phyloP scores from a whole-genome alignment of 495 filamentous ascomycete genomes.

The Lichina pygmaea region DNA sequence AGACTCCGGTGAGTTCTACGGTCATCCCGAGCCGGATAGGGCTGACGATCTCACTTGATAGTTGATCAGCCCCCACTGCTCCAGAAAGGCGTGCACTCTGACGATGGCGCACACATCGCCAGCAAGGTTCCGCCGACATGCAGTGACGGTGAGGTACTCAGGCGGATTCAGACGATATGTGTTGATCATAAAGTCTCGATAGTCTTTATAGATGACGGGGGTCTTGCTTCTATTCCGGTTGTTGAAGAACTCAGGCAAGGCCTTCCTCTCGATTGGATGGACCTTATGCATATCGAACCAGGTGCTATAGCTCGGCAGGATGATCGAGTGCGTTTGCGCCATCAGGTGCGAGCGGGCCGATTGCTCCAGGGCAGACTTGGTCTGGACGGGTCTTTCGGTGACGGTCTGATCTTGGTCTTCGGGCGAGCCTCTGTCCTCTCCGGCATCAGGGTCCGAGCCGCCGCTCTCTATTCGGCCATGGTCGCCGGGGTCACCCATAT shows the following conservation, averaged over 20 bases:
- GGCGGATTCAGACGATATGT: constrained; percentile 86
- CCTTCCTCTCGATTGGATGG: constrained; percentile 69
- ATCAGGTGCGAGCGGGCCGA: constrained; percentile 75
- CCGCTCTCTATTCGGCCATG: constrained; percentile 19
- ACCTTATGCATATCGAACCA: constrained; percentile 98
- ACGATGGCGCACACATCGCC: constrained; percentile 98
- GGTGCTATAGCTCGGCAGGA: constrained; percentile 81
- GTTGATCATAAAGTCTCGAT: constrained; percentile 98
- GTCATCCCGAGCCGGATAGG: neutral
- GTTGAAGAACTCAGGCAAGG: constrained; percentile 93
- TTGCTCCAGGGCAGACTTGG: constrained; percentile 57
- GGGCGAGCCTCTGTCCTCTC: neutral
- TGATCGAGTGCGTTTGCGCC: constrained; percentile 76
- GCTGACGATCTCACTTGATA: constrained; percentile 48
- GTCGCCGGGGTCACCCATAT: constrained; percentile 42
- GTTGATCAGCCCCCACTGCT: constrained; percentile 97
- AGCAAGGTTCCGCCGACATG: constrained; percentile 84
- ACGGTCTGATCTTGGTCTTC: constrained; percentile 6
- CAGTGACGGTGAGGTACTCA: constrained; percentile 91
- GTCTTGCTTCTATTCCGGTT: constrained; percentile 95
- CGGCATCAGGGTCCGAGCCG: constrained; percentile 4
- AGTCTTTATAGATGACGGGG: constrained; percentile 90
- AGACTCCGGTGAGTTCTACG: neutral
- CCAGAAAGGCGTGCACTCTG: constrained; percentile 93
- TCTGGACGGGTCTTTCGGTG: constrained; percentile 25